Evolutionary conservation across 805 yeast genomes (phyloP), one percentile per base, ranked within the genome.

Genomic region (Schizosaccharomyces octosporus): DNA sequence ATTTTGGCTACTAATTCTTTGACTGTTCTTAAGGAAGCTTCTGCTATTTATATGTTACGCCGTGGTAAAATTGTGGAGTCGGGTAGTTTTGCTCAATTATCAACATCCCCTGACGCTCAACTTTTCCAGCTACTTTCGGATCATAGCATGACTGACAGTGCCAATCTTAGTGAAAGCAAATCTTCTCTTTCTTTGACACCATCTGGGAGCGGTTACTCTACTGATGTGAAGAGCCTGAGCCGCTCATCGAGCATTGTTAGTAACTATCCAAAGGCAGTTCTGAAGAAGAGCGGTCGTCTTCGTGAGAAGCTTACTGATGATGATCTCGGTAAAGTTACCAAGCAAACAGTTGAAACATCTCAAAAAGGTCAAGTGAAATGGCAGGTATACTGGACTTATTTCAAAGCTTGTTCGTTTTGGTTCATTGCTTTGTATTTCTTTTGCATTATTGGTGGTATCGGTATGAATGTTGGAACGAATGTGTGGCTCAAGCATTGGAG

Each of bases 401-500:
- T 94, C 27, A 80, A 78, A 64, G 95, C 97, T 0, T 89, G 96
- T 74, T 87, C 87, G 64, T 78, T 84, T 5, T 72, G 68, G 60
- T 80, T 79, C 64, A 95, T 88, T n/a, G 39, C 75, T 0, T 66
- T 84, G 3, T 83, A 83, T 69, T 66, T 87, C 62, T 62, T 69
- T 0, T 75, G 81, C 64, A 76, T 85, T 63, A 68, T 66, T n/a
- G 58, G 63, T 4, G 64, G 69, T n/a, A 67, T 64, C 62, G 66
- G 65, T 29, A 54, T 65, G 39, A 64, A 66, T 39, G 69, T 67
- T 32, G 65, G 65, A 59, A 82, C 88, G 45, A 88, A 83, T 69
- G 79, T 90, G 61, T 93, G 99, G 99, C 79, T 93, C 67, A 93
- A 93, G 71, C 87, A 87, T 71, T 93, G 98, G 98, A 86, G 97